A percentile compares a stretch with the other conserved stretches of the same genome.
These are phyloP conservation scores for Aspergillus ochraceus DNA, from an alignment of 2,329 filamentous ascomycete genomes.

Conservation along the genomic window DNA sequence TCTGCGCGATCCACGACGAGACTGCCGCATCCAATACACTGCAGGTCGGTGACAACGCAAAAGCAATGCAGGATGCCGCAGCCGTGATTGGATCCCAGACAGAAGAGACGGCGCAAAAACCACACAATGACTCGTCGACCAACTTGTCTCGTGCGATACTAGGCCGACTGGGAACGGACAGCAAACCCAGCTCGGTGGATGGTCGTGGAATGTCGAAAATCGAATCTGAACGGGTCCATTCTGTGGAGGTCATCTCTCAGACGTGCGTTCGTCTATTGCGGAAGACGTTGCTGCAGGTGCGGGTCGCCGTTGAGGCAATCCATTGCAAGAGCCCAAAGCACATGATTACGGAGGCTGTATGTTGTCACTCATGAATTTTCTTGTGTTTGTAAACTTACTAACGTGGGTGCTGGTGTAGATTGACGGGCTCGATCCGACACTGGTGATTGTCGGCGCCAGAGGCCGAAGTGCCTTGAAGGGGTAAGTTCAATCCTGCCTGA, in stretches of 20 bases:
- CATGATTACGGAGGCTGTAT: conserved; percentile 85
- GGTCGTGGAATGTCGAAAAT: conserved; percentile 57
- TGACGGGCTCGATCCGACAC: conserved; percentile 83
- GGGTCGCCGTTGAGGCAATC: conserved; percentile 91
- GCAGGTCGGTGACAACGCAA: conserved; percentile 69
- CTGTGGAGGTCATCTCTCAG: conserved; percentile 80
- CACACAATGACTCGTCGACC: conserved; percentile 33
- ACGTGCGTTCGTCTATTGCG: conserved; percentile 80
- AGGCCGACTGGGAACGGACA: conserved; percentile 37
- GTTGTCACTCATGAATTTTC: conserved; percentile 29
- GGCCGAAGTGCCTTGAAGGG: conserved; percentile 91
- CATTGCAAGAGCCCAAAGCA: conserved; percentile 98
- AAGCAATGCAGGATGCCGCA: conserved; percentile 73
- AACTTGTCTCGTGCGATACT: conserved; percentile 33
- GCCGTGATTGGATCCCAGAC: conserved; percentile 63
- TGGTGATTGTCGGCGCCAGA: conserved; percentile 89
- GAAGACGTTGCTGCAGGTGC: conserved; percentile 88
- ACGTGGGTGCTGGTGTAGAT: conserved; percentile 54
- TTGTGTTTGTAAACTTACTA: conserved; percentile 1
- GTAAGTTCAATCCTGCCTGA: conserved; percentile 52
- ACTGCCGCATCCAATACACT: conserved; percentile 43
- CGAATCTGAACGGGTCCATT: conserved; percentile 77
- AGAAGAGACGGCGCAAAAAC: conserved; percentile 54
- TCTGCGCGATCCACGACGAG: conserved; percentile 93
- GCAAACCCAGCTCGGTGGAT: conserved; percentile 47